Conservation (phyloP, 768 basidiomycete species). For the Daedalea quercina region DNA sequence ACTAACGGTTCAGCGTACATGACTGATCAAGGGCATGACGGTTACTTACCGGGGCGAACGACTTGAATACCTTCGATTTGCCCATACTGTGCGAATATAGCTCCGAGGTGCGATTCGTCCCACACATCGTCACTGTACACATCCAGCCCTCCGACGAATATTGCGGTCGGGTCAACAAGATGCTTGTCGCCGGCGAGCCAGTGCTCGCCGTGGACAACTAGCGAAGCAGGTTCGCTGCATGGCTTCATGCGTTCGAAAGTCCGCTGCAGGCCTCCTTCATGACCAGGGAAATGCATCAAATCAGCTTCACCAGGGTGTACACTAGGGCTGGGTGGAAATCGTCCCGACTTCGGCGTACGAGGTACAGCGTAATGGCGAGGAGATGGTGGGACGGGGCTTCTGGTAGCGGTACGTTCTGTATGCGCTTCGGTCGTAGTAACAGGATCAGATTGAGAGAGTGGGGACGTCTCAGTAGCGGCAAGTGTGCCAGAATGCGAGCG, state of each 20-base stretch:
- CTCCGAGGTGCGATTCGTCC: slow-evolving; percentile 57
- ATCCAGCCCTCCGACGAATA: slow-evolving; percentile 76
- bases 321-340: too few species aligned
- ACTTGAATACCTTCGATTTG: slow-evolving; percentile 59
- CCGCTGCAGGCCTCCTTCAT: too few species aligned
- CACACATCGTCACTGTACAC: slow-evolving; percentile 56
- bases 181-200: background rate
- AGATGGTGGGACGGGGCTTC: too few species aligned
- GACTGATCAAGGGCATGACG: background rate
- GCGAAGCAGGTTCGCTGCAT: background rate
- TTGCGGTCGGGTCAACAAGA: slow-evolving; percentile 51
- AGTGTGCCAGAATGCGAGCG: background rate
- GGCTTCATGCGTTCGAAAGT: background rate
- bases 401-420: too few species aligned
- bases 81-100: slow-evolving; percentile 59
- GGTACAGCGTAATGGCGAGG: too few species aligned
- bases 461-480: background rate
- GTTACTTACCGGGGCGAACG: slow-evolving; percentile 52
- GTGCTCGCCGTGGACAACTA: background rate
- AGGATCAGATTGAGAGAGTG: background rate
- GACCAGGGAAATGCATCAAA: too few species aligned
- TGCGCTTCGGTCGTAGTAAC: background rate
- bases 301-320: too few species aligned
- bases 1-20: background rate
- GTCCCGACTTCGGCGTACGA: too few species aligned